Percentiles rank a stretch among this genome's conserved stretches.
phyloP scores from a whole-genome alignment of 345 rosid species.

The Melaleuca alternifolia region DNA sequence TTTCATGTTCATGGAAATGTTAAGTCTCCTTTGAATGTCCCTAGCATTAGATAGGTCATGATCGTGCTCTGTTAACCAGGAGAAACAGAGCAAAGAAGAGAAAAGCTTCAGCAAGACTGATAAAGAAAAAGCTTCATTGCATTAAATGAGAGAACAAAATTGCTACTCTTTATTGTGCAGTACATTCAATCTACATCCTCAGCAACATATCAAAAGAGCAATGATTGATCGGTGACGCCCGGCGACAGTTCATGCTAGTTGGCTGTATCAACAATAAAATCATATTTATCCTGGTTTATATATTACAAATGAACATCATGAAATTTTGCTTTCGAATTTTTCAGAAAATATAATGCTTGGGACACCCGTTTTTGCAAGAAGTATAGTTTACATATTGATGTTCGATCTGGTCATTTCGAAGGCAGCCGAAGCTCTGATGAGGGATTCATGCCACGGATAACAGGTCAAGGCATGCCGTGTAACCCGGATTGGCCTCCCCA shows the following conservation, averaged over 20 bases:
- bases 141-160: background rate
- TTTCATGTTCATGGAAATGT: background rate
- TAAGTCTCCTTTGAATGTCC: background rate
- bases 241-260: background rate
- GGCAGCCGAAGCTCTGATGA: background rate
- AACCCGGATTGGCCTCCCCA: background rate
- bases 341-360: background rate
- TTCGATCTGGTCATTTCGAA: background rate
- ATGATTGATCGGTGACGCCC: background rate
- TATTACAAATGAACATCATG: background rate
- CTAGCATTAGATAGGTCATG: background rate
- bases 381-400: background rate
- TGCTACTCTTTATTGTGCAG: background rate
- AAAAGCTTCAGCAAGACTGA: background rate
- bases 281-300: background rate
- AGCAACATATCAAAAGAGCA: background rate
- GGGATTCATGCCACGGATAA: background rate
- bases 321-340: background rate
- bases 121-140: background rate
- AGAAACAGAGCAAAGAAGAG: background rate
- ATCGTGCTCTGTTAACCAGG: background rate
- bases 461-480: background rate
- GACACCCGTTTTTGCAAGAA: background rate
- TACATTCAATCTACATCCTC: background rate
- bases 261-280: background rate